Evolutionary conservation across 192 early-diverging fungal genomes (phyloP).

Genomic region (Coemansia sp.): DNA sequence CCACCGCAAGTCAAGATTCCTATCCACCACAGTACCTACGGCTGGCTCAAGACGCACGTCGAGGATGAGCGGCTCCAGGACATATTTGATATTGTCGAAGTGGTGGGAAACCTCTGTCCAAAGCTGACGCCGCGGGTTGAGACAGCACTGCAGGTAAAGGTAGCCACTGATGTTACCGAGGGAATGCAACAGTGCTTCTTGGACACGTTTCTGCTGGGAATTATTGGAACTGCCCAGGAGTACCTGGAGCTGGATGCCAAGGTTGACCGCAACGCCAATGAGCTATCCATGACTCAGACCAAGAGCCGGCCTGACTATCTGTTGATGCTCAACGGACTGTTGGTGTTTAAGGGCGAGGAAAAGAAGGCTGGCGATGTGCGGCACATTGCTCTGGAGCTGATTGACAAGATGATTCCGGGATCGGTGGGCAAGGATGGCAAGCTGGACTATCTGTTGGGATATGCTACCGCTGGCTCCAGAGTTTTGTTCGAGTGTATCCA

Average conservation of each 20-base stretch:
- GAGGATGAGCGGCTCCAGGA: constrained; percentile 5
- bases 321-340: constrained; percentile 24
- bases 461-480: constrained; percentile 37
- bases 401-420: constrained; percentile 25
- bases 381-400: constrained; percentile 29
- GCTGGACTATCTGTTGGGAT: constrained; percentile 29
- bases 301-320: constrained; percentile 37
- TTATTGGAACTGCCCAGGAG: constrained; percentile 34
- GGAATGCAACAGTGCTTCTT: constrained; percentile 41
- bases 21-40: constrained; percentile 15
- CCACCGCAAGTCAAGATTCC: constrained; percentile 20
- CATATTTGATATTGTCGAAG: constrained; percentile 32
- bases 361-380: constrained; percentile 31
- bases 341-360: constrained; percentile 50
- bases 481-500: constrained; percentile 44
- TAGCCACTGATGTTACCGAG: constrained; percentile 24
- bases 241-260: constrained; percentile 12
- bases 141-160: constrained; percentile 17
- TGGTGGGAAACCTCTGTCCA: constrained; percentile 36
- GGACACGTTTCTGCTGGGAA: constrained; percentile 33
- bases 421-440: constrained; percentile 25
- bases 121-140: constrained; percentile 34
- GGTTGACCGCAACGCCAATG: constrained; percentile 39
- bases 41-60: constrained; percentile 11
- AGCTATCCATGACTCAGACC: constrained; percentile 23